phyloP scores from a whole-genome alignment of 345 rosid genomes.

The Eucalyptus curtisii region DNA sequence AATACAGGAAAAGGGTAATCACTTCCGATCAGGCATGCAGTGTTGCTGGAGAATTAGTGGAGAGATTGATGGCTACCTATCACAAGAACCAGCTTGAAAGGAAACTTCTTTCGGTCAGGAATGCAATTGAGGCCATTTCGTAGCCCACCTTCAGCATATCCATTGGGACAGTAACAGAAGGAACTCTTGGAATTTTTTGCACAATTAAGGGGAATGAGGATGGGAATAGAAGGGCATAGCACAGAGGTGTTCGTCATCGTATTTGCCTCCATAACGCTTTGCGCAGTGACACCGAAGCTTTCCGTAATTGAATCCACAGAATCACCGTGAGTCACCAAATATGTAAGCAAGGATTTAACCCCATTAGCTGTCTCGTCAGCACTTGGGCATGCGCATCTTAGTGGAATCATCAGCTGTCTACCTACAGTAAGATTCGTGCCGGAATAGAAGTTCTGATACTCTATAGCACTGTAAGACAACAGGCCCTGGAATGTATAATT shows the following conservation, averaged over 20 bases:
- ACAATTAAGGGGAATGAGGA: conserved; percentile 48
- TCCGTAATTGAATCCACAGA: conserved; percentile 22
- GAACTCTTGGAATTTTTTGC: background rate
- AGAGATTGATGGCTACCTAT: background rate
- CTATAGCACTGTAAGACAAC: background rate
- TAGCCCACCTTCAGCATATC: background rate
- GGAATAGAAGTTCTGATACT: background rate
- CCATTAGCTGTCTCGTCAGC: conserved; percentile 26
- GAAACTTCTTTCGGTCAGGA: background rate
- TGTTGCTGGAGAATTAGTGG: background rate
- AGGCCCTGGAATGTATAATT: no score
- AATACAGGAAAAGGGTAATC: no score
- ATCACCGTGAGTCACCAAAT: conserved; percentile 13
- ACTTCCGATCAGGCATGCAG: no score
- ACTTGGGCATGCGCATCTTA: conserved; percentile 10
- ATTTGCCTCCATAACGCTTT: conserved; percentile 31
- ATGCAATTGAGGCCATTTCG: background rate
- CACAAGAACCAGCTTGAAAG: background rate
- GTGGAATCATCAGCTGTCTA: background rate
- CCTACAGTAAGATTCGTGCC: background rate
- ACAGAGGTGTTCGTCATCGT: background rate
- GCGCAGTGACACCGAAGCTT: conserved; percentile 12
- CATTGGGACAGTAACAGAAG: background rate
- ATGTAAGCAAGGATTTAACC: conserved; percentile 35
- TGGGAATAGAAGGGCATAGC: conserved; percentile 29